Conservation (phyloP, 2,329 filamentous ascomycete species). For the Fusarium floridanum region DNA sequence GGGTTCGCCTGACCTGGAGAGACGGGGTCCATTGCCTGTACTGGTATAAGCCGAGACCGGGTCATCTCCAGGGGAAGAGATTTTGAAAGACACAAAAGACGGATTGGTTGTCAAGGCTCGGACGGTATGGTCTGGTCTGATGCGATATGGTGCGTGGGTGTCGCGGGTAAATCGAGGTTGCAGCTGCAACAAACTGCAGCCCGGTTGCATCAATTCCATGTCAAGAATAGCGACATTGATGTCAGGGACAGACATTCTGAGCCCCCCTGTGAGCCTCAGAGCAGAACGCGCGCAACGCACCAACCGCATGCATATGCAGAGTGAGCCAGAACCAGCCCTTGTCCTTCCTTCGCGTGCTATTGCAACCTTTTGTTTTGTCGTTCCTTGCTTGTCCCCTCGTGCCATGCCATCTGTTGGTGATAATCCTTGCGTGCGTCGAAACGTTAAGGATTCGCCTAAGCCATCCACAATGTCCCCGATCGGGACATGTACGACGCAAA, state of each 20-base stretch:
- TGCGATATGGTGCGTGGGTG: slow-evolving; percentile 1
- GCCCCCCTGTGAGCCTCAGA: background rate
- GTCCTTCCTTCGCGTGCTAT: slow-evolving; percentile 9
- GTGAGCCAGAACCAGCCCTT: slow-evolving; percentile 8
- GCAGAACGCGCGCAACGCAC: background rate
- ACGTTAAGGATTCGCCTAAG: slow-evolving; percentile 9
- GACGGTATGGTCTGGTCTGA: background rate
- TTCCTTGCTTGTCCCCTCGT: background rate
- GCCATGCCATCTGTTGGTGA: slow-evolving; percentile 7
- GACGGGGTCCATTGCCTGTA: slow-evolving; percentile 29
- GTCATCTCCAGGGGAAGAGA: slow-evolving; percentile 8
- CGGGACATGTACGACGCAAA: slow-evolving; percentile 3
- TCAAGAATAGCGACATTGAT: slow-evolving; percentile 3
- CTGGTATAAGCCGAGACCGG: slow-evolving; percentile 34
- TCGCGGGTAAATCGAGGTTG: slow-evolving; percentile 6
- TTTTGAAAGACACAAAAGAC: background rate
- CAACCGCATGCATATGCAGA: slow-evolving; percentile 10
- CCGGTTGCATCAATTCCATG: background rate
- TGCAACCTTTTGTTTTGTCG: slow-evolving; percentile 8
- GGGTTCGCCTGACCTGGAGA: slow-evolving; percentile 7
- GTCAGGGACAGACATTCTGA: slow-evolving; percentile 12
- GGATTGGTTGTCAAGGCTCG: background rate
- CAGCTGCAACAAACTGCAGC: slow-evolving; percentile 7
- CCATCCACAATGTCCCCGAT: slow-evolving; percentile 13
- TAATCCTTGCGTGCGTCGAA: slow-evolving; percentile 16